Conservation (phyloP, 768 basidiomycete species). For the Macrolepiota fuliginosa region DNA sequence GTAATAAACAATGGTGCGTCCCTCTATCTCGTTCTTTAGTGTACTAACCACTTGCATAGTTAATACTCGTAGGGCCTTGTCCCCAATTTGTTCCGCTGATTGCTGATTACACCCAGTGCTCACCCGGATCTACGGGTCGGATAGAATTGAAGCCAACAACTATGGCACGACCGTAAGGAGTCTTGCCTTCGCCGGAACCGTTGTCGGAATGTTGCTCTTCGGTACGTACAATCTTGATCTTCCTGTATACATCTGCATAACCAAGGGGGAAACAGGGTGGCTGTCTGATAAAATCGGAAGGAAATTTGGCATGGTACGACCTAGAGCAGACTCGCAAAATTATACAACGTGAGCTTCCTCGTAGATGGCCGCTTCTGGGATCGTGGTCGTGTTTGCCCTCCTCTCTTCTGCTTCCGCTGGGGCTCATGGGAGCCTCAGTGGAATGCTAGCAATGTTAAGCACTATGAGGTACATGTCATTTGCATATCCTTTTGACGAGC, state of each 20-base stretch:
- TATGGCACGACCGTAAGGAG: conserved; percentile 66
- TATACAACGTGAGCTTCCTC: conserved; percentile 13
- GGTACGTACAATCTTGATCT: conserved; percentile 31
- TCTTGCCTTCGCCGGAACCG: conserved; percentile 78
- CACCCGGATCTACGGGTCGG: conserved; percentile 63
- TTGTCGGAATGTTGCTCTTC: conserved; percentile 84
- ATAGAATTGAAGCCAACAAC: conserved; percentile 46
- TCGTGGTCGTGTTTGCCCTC: conserved; percentile 80
- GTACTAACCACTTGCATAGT: conserved; percentile 29
- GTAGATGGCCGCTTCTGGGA: conserved; percentile 81
- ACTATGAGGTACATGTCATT: conserved; percentile 61
- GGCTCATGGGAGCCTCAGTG: conserved; percentile 62
- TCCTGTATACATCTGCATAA: background rate
- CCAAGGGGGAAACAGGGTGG: conserved; percentile 39
- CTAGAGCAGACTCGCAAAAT: background rate
- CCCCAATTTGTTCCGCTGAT: background rate
- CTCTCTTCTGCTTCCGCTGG: conserved; percentile 84
- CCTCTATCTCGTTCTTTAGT: background rate
- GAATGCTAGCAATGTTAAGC: conserved; percentile 74
- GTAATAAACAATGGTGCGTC: conserved; percentile 71
- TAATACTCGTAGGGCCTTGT: conserved; percentile 53
- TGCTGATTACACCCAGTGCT: conserved; percentile 45
- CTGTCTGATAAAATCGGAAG: conserved; percentile 84
- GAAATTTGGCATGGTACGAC: conserved; percentile 81
- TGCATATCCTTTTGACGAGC: background rate